These are phyloP conservation scores for Fusarium sp. DNA, from an alignment of 2,329 filamentous ascomycete genomes.

Conservation along the genomic window DNA sequence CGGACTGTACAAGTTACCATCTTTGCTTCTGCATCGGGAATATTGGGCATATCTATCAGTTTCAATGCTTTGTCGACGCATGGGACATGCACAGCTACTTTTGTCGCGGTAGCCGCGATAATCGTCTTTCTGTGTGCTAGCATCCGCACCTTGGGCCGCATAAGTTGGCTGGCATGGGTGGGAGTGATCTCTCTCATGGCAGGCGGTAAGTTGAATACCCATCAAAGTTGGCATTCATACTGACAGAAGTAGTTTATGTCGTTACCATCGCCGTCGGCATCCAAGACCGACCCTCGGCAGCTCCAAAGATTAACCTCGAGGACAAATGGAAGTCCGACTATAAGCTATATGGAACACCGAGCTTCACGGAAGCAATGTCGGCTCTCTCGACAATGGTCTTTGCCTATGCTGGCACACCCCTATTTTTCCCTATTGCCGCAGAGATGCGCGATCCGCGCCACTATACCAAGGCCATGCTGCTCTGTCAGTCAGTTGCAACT, in stretches of 20 bases:
- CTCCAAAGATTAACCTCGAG: not conserved
- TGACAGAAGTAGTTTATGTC: slow-evolving; percentile 18
- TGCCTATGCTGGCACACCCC: slow-evolving; percentile 49
- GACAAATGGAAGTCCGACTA: slow-evolving; percentile 45
- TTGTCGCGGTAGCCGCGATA: slow-evolving; percentile 49
- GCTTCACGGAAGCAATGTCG: slow-evolving; percentile 46
- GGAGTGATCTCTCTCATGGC: slow-evolving; percentile 31
- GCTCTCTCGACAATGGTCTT: slow-evolving; percentile 49
- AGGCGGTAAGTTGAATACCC: not conserved
- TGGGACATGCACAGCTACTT: slow-evolving; percentile 51
- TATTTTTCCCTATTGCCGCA: slow-evolving; percentile 46
- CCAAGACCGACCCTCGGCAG: slow-evolving; percentile 29
- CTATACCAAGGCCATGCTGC: slow-evolving; percentile 41
- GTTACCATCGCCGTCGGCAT: slow-evolving; percentile 39
- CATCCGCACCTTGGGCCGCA: slow-evolving; percentile 45
- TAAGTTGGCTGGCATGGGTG: slow-evolving; percentile 47
- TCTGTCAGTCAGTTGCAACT: slow-evolving; percentile 43
- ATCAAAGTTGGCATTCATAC: not conserved
- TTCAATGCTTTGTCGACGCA: slow-evolving; percentile 53
- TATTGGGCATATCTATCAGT: slow-evolving; percentile 49
- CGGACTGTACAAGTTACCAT: slow-evolving; percentile 20
- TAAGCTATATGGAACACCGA: slow-evolving; percentile 43
- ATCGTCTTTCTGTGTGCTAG: slow-evolving; percentile 44
- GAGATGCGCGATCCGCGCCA: slow-evolving; percentile 46
- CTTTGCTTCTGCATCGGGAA: slow-evolving; percentile 30